Percentiles rank a stretch among this genome's conserved stretches.
These are phyloP conservation scores for Hippophae tibetana DNA, from an alignment of 306 rosid genomes.

Conservation along the genomic window DNA sequence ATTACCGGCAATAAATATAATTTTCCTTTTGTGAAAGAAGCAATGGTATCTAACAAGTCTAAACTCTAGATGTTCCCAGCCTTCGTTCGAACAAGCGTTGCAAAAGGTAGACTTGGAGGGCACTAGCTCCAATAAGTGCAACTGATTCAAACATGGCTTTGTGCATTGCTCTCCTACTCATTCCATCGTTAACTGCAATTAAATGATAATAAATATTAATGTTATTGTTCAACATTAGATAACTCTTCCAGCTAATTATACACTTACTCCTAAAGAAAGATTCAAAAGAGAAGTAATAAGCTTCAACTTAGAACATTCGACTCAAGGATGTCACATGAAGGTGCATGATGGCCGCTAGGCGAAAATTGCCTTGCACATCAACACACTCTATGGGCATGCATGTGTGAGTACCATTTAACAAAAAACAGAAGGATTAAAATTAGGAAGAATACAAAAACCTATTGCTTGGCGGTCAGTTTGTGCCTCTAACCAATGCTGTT, in stretches of 20 bases:
- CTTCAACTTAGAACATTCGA: neutral
- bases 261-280: neutral
- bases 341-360: no score
- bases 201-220: neutral
- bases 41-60: slow-evolving; percentile 15
- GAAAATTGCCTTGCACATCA: no score
- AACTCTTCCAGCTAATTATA: neutral
- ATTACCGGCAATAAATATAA: slow-evolving; percentile 14
- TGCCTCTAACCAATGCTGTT: slow-evolving; percentile 96
- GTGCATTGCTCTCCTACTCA: slow-evolving; percentile 74
- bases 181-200: slow-evolving; percentile 75
- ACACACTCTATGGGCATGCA: no score
- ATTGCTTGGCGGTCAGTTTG: slow-evolving; percentile 89
- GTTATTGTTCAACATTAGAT: neutral
- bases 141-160: slow-evolving; percentile 72
- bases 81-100: slow-evolving; percentile 73
- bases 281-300: neutral
- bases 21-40: neutral
- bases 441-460: slow-evolving; percentile 34
- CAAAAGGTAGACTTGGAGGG: slow-evolving; percentile 72
- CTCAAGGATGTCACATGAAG: neutral
- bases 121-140: slow-evolving; percentile 62
- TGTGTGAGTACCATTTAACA: neutral
- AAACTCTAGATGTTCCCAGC: slow-evolving; percentile 69
- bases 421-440: slow-evolving; percentile 5